These are phyloP conservation scores for Herpetospermum pedunculosum DNA, from an alignment of 306 rosid genomes.

Conservation along the genomic window DNA sequence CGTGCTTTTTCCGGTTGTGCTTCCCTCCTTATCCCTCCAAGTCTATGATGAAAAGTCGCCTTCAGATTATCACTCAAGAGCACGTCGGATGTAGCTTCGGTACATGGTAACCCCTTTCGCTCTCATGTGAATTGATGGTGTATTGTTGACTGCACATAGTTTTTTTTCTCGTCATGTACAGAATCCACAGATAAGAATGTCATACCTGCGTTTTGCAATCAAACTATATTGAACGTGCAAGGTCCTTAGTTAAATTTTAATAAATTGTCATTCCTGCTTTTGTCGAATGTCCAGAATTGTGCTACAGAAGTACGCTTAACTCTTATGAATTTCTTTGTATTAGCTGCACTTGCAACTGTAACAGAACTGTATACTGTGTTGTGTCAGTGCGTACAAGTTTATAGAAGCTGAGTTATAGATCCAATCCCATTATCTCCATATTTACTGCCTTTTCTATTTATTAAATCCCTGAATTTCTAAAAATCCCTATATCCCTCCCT, in stretches of 20 bases:
- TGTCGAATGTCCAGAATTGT: not conserved
- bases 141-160: constrained; percentile 1
- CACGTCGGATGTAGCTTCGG: constrained; percentile 81
- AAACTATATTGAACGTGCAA: not conserved
- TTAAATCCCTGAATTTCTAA: too few relatives aligned
- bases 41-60: constrained; percentile 44
- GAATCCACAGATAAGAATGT: not conserved
- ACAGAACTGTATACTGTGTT: not conserved
- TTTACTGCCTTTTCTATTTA: not conserved
- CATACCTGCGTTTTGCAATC: not conserved
- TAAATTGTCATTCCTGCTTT: not conserved
- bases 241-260: not conserved
- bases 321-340: not conserved
- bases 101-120: constrained; percentile 31
- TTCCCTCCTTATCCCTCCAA: constrained; percentile 61
- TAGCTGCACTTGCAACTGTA: not conserved
- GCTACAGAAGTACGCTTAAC: not conserved
- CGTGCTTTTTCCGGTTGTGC: constrained; percentile 63
- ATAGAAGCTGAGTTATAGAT: not conserved
- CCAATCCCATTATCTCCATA: not conserved
- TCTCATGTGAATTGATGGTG: not conserved
- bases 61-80: constrained; percentile 67
- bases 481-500: too few relatives aligned
- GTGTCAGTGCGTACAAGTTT: not conserved
- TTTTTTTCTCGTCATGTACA: constrained; percentile 3